Conservation (phyloP, 2,329 filamentous ascomycete genomes). For the Ophiostoma quercus region DNA sequence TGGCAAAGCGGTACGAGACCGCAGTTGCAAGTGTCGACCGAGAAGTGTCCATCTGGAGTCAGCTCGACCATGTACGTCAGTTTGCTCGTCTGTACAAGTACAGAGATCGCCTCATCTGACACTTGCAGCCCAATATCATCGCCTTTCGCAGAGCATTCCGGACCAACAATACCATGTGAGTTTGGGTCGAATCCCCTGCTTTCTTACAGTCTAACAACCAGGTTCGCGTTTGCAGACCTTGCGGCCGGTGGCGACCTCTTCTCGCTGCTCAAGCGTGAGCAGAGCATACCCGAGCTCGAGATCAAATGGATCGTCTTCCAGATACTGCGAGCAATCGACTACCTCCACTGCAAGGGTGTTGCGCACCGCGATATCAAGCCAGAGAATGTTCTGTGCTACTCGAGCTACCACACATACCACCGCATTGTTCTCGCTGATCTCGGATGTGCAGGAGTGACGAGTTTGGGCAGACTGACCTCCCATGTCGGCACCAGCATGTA, state of each 20-base stretch:
- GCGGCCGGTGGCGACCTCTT: constrained; percentile 52
- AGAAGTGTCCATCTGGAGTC: constrained; percentile 50
- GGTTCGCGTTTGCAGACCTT: constrained; percentile 54
- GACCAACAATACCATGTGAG: constrained; percentile 45
- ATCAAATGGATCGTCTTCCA: constrained; percentile 45
- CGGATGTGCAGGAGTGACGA: constrained; percentile 44
- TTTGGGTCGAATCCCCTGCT: constrained; percentile 4
- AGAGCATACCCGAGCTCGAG: constrained; percentile 39
- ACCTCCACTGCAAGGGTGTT: constrained; percentile 47
- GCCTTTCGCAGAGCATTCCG: constrained; percentile 48
- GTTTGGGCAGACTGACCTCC: constrained; percentile 41
- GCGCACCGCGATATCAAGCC: constrained; percentile 52
- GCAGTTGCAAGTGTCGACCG: constrained; percentile 40
- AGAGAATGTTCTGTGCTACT: constrained; percentile 49
- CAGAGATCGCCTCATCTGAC: constrained; percentile 13
- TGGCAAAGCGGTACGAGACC: constrained; percentile 28
- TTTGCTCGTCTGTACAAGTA: background rate
- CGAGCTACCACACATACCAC: constrained; percentile 41
- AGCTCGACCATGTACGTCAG: constrained; percentile 48
- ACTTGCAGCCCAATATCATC: constrained; percentile 49
- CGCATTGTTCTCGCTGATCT: constrained; percentile 50
- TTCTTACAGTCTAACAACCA: constrained; percentile 27
- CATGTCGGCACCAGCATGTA: constrained; percentile 44
- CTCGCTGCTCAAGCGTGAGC: constrained; percentile 42
- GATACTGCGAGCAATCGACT: constrained; percentile 42